These are phyloP conservation scores for Xylogone sp. DNA, from an alignment of 2,329 filamentous ascomycete genomes.

Conservation along the genomic window DNA sequence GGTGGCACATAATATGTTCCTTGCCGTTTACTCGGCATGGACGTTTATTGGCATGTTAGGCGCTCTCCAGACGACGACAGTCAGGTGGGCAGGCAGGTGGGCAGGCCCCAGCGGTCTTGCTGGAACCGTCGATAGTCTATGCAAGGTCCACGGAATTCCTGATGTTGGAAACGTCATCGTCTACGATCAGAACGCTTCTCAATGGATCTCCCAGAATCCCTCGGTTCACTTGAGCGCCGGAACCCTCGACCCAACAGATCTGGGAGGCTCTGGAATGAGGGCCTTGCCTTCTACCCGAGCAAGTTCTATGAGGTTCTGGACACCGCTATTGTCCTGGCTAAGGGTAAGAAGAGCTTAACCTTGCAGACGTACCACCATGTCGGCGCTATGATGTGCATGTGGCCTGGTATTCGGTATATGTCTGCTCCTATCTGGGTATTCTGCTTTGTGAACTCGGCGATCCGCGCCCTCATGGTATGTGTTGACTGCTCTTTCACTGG, in stretches of 20 bases:
- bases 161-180: slow-evolving; percentile 78
- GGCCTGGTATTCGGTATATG: slow-evolving; percentile 97
- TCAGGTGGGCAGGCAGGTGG: too few relatives aligned
- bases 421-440: slow-evolving; percentile 97
- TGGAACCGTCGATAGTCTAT: slow-evolving; percentile 81
- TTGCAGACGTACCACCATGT: slow-evolving; percentile 98
- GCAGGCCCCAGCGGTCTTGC: slow-evolving; percentile 63
- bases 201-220: slow-evolving; percentile 21
- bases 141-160: slow-evolving; percentile 81
- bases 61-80: slow-evolving; percentile 65
- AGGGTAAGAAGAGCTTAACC: slow-evolving; percentile 92
- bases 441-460: slow-evolving; percentile 86
- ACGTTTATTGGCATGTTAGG: slow-evolving; percentile 85
- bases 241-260: slow-evolving; percentile 63
- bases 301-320: slow-evolving; percentile 99
- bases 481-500: neutral
- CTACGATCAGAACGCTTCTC: slow-evolving; percentile 50
- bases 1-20: slow-evolving; percentile 84
- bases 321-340: slow-evolving; percentile 91
- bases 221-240: slow-evolving; percentile 13
- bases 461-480: slow-evolving; percentile 92
- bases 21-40: slow-evolving; percentile 89
- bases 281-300: slow-evolving; percentile 96
- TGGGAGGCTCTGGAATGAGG: slow-evolving; percentile 94
- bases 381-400: slow-evolving; percentile 99